Evolutionary conservation across 108 stramenopile genomes (phyloP).

Genomic region (Asterionellopsis glacialis): DNA sequence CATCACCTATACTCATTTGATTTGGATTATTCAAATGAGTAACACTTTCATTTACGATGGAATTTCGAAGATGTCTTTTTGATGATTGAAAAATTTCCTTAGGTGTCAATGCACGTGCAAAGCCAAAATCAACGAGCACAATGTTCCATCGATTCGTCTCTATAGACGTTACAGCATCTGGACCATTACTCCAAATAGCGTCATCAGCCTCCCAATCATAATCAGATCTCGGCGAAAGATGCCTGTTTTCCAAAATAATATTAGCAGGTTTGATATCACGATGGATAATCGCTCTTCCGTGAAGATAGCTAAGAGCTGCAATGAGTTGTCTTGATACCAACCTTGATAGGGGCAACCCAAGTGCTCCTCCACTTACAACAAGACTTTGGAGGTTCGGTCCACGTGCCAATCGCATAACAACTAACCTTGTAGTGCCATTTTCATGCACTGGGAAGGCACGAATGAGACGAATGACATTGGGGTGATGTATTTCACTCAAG

Average conservation of each 20-base stretch:
- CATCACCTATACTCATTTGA: neutral
- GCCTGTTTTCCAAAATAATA: conserved; percentile 54
- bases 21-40: neutral
- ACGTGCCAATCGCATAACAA: conserved; percentile 62
- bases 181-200: conserved; percentile 68
- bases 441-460: conserved; percentile 47
- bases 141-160: conserved; percentile 48
- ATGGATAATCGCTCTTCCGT: conserved; percentile 80
- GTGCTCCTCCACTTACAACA: conserved; percentile 65
- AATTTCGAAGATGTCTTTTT: conserved; percentile 31
- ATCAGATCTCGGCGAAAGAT: conserved; percentile 35
- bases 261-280: conserved; percentile 88
- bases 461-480: conserved; percentile 71
- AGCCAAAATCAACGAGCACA: conserved; percentile 83
- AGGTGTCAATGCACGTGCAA: conserved; percentile 63
- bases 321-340: conserved; percentile 64
- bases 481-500: conserved; percentile 66
- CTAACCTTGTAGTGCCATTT: conserved; percentile 35
- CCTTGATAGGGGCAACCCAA: conserved; percentile 65
- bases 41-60: conserved; percentile 30
- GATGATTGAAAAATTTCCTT: conserved; percentile 31
- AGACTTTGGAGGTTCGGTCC: conserved; percentile 71
- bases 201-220: conserved; percentile 56
- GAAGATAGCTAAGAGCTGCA: conserved; percentile 72
- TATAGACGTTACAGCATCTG: conserved; percentile 38